Evolutionary conservation across 441 rosid species (phyloP), one percentile per base, ranked within the genome.

Genomic region (Bocquillonia castaneifolia): DNA sequence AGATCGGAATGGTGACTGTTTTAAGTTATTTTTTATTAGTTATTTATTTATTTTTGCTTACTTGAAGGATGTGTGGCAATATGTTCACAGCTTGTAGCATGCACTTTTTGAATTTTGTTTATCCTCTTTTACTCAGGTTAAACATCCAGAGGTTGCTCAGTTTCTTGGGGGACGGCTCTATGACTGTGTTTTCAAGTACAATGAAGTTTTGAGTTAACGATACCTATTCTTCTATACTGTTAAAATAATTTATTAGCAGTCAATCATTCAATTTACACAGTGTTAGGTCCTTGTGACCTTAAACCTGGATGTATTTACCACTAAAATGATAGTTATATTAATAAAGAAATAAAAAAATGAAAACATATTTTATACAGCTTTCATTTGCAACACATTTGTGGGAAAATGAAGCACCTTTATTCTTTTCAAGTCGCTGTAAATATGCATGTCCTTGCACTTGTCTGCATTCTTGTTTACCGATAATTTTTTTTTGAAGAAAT

Each of bases 141-240:
- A 94, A 75, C 99, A 94, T 83, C 83, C 81, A 17, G 99, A 94
- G 76, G 99, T 94, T 71, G 96, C 96, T 22, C 91, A 94, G 83
- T 94, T 94, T 81, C 93, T 94, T 0, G 97, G 96, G 67, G 97
- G 99, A 40, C 78, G 96, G 77, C 96, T 94, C 32, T 94, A 94
- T 5, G 96, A 94, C 73, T 94, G 97, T 23, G 97, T 94, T 69
- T 83, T 93, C 85, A 94, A 88, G 80, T 91, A 82, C 89, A 94
- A 77, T 54, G 91, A 88, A 75, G 88, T 81, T 64, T 74, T 68
- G 53, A 77, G 72, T 54, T 81, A 53, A 74, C 31, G 53, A 57
- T 47, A 54, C 55, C 66, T 45, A 47, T 73, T 73, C 65, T 64
- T 50, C 60, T 36, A 68, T 31, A 17, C 26, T 36, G 25, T 7